Conservation (phyloP, 495 filamentous ascomycete genomes). For the Neurospora sublineolata region DNA sequence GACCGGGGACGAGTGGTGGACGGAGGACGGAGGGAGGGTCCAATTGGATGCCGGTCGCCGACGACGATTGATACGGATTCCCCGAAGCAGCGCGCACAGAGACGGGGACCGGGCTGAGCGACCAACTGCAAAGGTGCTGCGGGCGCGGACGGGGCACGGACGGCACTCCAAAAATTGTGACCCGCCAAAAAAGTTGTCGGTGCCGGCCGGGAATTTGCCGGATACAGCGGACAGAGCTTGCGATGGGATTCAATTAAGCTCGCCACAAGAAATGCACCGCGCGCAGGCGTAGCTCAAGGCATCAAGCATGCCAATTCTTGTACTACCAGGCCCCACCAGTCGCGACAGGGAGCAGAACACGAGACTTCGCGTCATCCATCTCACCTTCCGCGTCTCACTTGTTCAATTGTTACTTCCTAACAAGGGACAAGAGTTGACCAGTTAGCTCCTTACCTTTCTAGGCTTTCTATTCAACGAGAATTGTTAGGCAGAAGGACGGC, state of each 20-base stretch:
- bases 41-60: neutral
- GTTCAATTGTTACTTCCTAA: neutral
- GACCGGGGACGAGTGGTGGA: neutral
- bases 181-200: neutral
- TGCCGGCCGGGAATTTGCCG: neutral
- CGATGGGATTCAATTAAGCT: neutral
- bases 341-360: neutral
- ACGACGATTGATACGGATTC: neutral
- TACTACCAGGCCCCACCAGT: neutral
- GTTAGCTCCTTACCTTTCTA: neutral
- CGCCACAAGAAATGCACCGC: neutral
- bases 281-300: neutral
- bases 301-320: neutral
- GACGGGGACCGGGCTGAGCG: neutral
- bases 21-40: neutral
- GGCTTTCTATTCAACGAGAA: neutral
- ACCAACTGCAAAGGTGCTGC: neutral
- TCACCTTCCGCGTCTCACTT: neutral
- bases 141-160: neutral
- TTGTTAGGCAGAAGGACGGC: neutral
- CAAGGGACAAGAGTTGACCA: neutral
- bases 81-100: neutral
- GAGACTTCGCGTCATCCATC: neutral
- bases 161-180: neutral
- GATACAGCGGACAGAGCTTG: neutral